Evolutionary conservation across 148 eudicot genomes (phyloP).

Genomic region (Hydrangea macrophylla): DNA sequence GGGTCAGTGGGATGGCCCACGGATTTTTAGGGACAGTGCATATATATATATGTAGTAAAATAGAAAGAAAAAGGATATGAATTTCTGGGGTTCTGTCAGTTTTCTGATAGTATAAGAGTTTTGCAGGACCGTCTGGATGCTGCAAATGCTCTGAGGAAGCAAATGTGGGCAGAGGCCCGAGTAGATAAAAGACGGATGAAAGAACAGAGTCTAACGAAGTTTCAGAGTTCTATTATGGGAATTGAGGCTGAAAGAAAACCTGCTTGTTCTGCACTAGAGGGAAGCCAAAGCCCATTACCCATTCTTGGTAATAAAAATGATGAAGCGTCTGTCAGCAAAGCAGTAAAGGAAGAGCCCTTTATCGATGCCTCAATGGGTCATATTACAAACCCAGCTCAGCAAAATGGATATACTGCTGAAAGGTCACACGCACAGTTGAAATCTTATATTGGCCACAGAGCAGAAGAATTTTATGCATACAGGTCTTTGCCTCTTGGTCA

Average conservation of each 20-base stretch:
- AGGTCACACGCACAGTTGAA: conserved; percentile 50
- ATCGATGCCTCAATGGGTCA: conserved; percentile 25
- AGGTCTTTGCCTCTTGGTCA: conserved; percentile 60
- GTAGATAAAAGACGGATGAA: conserved; percentile 53
- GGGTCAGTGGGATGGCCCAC: no score
- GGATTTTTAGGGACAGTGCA: no score
- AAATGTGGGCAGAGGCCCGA: conserved; percentile 62
- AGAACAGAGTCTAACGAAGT: conserved; percentile 37
- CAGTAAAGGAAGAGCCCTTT: conserved; percentile 32
- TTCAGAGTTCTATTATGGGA: conserved; percentile 24
- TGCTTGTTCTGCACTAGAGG: conserved; percentile 21
- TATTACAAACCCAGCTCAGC: conserved; percentile 26
- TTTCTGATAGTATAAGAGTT: conserved; percentile 10
- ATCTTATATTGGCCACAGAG: conserved; percentile 49
- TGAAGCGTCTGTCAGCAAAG: conserved; percentile 16
- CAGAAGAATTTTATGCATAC: conserved; percentile 52
- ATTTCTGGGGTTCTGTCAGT: conserved; percentile 4
- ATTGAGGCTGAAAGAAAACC: conserved; percentile 18
- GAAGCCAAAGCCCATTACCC: conserved; percentile 31
- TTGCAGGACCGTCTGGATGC: conserved; percentile 61
- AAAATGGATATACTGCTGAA: conserved; percentile 40
- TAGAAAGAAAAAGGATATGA: neutral
- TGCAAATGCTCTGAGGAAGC: conserved; percentile 57
- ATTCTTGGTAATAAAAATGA: conserved; percentile 21
- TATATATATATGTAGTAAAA: neutral